Evolutionary conservation across 2,329 filamentous ascomycete species (phyloP), one percentile per base, ranked within the genome.

Genomic region (Magnaporthiopsis poae): DNA sequence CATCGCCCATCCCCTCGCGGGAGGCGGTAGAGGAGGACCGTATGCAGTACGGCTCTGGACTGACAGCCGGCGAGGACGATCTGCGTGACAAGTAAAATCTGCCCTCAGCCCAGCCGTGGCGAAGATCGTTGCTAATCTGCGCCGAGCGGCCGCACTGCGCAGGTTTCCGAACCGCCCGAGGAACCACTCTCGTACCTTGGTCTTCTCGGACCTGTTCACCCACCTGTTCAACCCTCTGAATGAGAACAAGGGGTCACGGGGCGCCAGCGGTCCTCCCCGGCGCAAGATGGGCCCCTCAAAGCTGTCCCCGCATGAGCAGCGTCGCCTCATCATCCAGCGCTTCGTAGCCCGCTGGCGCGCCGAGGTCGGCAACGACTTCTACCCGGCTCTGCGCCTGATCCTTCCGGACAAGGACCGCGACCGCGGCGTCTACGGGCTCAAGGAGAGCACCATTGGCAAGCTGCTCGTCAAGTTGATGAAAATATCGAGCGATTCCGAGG

Each of bases 381-480:
- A 95, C 74, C 95, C 95, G 0, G 94, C 92, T 1, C 85, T 99
- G 76, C 88, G 95, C 27, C 84, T 99, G 62, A 96, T 98, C 67
- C 82, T 97, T 3, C 93, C 94, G 0, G 92, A 96, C 72, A 96
- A 96, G 74, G 95, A 99, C 74, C 87, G 92, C 59, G 92, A 98
- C 73, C 86, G 95, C 63, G 90, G 90, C 25, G 92, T 96, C 81
- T 99, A 98, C 73, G 92, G 94, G 0, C 81, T 99, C 60, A 98
- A 98, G 74, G 95, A 99, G 79, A 93, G 90, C 74, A 86, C 88
- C 5, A 92, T 99, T 68, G 94, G 89, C 12, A 96, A 92, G 74
- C 79, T 98, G 27, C 81, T 98, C n/a, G 90, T 97, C 67, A 94
- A 92, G 74, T 84, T 96, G 59, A 89, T 96, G 82, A 94, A 93